Evolutionary conservation across 2,329 filamentous ascomycete species (phyloP).

Genomic region (Hymenoscyphus linearis): DNA sequence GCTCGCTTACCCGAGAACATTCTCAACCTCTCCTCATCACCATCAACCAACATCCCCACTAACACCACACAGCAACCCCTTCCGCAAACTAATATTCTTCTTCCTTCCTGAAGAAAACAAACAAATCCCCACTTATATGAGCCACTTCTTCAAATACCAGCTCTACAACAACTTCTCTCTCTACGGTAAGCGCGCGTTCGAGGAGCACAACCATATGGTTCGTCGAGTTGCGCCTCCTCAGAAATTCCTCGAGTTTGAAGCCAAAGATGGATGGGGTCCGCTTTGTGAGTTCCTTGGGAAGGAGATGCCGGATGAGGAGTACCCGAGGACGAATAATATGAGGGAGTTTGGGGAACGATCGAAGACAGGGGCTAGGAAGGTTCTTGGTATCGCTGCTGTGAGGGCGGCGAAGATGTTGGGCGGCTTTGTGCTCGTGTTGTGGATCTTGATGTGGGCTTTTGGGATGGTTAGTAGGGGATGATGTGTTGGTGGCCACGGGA

Average conservation of each 20-base stretch:
- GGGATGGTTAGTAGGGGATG: no score
- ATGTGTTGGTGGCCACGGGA: no score
- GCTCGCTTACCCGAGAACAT: not conserved
- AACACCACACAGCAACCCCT: not conserved
- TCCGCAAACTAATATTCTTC: no score
- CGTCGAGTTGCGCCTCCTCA: not conserved
- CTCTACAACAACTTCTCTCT: conserved; percentile 2
- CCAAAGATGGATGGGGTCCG: not conserved
- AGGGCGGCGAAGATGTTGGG: not conserved
- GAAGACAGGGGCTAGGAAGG: not conserved
- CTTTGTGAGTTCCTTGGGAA: conserved; percentile 4
- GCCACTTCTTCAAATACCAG: not conserved
- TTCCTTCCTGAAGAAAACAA: not conserved
- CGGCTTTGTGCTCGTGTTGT: not conserved
- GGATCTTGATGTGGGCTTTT: no score
- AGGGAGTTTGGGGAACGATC: not conserved
- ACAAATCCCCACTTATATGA: not conserved
- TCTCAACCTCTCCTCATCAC: no score
- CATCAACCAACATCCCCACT: not conserved
- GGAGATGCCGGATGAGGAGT: not conserved
- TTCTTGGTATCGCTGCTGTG: not conserved
- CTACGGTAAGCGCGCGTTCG: not conserved
- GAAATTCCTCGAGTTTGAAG: not conserved
- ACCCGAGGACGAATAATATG: not conserved
- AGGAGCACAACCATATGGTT: not conserved